Evolutionary conservation across 768 basidiomycete species (phyloP).

Genomic region (Rhodotorula kratochvilovae): DNA sequence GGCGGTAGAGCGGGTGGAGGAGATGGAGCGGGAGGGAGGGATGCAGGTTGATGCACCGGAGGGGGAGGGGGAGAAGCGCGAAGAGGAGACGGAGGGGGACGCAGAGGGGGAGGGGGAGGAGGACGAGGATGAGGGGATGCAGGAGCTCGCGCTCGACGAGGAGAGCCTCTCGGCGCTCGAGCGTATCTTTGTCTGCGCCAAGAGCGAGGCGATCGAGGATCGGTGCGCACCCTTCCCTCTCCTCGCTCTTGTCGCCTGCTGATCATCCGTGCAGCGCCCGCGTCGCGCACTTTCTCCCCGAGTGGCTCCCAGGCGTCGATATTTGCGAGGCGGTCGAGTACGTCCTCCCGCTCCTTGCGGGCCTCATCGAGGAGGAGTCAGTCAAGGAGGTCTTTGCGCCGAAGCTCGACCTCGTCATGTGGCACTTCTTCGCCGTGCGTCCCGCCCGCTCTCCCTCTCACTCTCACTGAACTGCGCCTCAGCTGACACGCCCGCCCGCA

Average conservation of each 20-base stretch:
- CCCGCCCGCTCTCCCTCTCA: too few species aligned
- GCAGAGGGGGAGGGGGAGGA: background rate
- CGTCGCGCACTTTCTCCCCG: constrained; percentile 77
- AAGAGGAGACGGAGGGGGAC: background rate
- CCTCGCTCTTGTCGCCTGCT: background rate
- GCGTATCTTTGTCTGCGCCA: constrained; percentile 55
- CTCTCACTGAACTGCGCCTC: background rate
- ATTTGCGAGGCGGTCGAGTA: constrained; percentile 88
- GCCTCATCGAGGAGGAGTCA: constrained; percentile 55
- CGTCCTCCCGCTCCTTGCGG: constrained; percentile 80
- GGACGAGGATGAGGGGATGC: constrained; percentile 6
- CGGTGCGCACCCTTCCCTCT: constrained; percentile 13
- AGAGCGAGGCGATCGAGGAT: constrained; percentile 32
- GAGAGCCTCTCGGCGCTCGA: constrained; percentile 78
- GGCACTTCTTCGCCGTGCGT: constrained; percentile 72
- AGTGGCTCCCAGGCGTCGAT: constrained; percentile 66
- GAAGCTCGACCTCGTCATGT: constrained; percentile 73
- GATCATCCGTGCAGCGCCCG: constrained; percentile 55
- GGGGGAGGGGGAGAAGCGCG: background rate
- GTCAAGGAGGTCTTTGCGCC: constrained; percentile 50
- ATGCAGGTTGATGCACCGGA: background rate
- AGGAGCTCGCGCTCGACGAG: constrained; percentile 57
- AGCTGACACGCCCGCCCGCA: background rate
- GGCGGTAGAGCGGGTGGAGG: background rate
- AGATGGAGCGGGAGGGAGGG: background rate